phyloP scores from a whole-genome alignment of 768 basidiomycete species.

The Suillus lakei region DNA sequence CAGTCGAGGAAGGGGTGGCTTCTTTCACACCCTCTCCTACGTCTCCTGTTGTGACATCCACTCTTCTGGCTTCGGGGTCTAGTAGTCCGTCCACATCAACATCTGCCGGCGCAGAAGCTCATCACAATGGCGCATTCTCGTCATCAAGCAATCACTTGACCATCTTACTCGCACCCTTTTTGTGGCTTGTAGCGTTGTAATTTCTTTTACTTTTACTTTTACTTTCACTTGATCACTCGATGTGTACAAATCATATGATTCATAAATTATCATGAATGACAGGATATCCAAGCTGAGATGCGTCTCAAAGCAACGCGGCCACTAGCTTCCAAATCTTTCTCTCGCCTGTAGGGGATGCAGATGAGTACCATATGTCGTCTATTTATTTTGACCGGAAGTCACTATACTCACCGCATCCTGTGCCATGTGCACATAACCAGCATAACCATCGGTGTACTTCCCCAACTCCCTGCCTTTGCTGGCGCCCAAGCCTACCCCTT shows the following conservation, averaged over 20 bases:
- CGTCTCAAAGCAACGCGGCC: not conserved
- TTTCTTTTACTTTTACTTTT: not conserved
- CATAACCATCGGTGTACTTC: conserved; percentile 69
- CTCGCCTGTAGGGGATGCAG: conserved; percentile 34
- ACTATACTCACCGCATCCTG: conserved; percentile 63
- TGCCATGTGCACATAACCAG: conserved; percentile 73
- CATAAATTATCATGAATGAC: conserved; percentile 3
- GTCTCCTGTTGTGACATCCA: conserved; percentile 27
- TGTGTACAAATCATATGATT: conserved; percentile 6
- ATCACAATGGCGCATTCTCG: conserved; percentile 2
- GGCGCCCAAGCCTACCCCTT: conserved; percentile 91
- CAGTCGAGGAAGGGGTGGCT: conserved; percentile 70
- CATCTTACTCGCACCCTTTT: not conserved
- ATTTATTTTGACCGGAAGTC: conserved; percentile 24
- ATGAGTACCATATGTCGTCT: conserved; percentile 27
- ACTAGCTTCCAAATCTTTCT: conserved; percentile 39
- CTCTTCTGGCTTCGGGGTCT: conserved; percentile 28
- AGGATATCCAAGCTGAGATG: conserved; percentile 10
- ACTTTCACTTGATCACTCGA: conserved; percentile 1
- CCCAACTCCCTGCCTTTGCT: conserved; percentile 86
- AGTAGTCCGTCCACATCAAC: not conserved
- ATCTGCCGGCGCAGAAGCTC: conserved; percentile 14
- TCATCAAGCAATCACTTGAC: conserved; percentile 8
- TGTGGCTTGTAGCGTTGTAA: not conserved
- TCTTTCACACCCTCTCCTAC: conserved; percentile 59